Percentiles rank a stretch among this genome's conserved stretches.
phyloP scores from a whole-genome alignment of 306 rosid genomes.

The Casuarina cunninghamiana region DNA sequence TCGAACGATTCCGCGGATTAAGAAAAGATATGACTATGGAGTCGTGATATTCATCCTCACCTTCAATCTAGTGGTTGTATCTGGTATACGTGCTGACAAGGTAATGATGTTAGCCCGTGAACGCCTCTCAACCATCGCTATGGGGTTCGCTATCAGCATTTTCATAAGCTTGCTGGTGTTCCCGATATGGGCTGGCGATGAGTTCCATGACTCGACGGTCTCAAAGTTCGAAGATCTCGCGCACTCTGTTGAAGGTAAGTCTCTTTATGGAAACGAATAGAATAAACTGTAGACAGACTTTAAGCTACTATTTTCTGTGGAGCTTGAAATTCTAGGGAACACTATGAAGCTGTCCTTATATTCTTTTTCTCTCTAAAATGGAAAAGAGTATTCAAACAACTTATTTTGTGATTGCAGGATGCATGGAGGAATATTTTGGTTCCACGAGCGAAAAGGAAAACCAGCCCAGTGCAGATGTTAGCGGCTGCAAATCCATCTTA shows the following conservation, averaged over 20 bases:
- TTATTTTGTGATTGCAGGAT: constrained; percentile 35
- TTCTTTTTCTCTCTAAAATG: not conserved
- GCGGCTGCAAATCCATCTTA: constrained; percentile 59
- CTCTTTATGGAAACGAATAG: no score
- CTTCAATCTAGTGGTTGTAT: constrained; percentile 74
- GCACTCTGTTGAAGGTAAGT: constrained; percentile 55
- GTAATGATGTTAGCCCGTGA: constrained; percentile 62
- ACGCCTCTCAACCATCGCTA: constrained; percentile 59
- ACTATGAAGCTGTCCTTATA: no score
- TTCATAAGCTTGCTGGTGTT: constrained; percentile 58
- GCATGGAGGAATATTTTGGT: constrained; percentile 55
- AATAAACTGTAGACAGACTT: no score
- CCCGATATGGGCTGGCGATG: constrained; percentile 89
- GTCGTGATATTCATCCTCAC: constrained; percentile 70
- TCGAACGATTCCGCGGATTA: constrained; percentile 56
- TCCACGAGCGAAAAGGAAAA: constrained; percentile 39
- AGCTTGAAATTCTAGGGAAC: no score
- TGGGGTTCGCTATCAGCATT: constrained; percentile 69
- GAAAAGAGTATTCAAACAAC: not conserved
- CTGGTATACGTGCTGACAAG: constrained; percentile 53
- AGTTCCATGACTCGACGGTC: constrained; percentile 66
- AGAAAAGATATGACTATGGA: constrained; percentile 82
- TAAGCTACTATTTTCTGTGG: no score
- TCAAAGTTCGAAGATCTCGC: constrained; percentile 60
- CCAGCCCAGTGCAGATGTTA: constrained; percentile 18